Base-by-base conservation (phyloP, 2,329 filamentous ascomycete genomes). In the Claviceps humidiphila region DNA sequence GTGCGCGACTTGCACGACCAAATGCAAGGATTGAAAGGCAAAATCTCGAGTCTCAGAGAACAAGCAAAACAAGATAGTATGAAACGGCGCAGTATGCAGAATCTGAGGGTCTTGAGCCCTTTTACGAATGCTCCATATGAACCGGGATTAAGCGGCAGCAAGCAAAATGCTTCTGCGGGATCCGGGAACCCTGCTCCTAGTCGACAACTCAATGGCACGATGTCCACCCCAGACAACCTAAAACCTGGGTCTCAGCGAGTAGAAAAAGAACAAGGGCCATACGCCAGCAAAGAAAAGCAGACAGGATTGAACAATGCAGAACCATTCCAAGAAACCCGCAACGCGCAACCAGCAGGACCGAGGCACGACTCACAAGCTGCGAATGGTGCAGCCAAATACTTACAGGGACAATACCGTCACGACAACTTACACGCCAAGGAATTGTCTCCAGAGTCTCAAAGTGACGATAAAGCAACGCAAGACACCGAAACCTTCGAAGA, bases 11-110 rank as follows among this genome's bases (percentile, higher is more conserved):
- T 95, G 44, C 87, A 88, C 55, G 84, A 89, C 58, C 89, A 95
- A 64, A 87, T 95, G 78, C 82, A 85, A 52, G 88, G 86, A 51
- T 74, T 95, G 47, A 90, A 89, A 63, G 87, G 86, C 54, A 88
- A 89, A 61, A 89, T 95, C 39, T 90, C 88, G 1, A 85, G 75
- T 16, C 68, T 95, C 43, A 85, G 87, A 59, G 82, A 89, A 56
- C 84, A 88, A 59, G 85, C 87, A 0, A 80, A 85, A 20, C 86
- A 85, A 53, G 89, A 95, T 59, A 89, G 79, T 59, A 67, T 94
- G 60, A 83, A 87, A 61, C 78, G 89, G 49, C 79, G 83, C 52
- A 95, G 87, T 64, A 66, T 90, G 50, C 84, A 88, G 59, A 89
- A 79, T 61, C 68, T 91, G 54, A 79, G 87, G 40, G 85, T 82